Base-by-base conservation (phyloP, 169 alveolate genomes). In the Plasmodium berghei region DNA sequence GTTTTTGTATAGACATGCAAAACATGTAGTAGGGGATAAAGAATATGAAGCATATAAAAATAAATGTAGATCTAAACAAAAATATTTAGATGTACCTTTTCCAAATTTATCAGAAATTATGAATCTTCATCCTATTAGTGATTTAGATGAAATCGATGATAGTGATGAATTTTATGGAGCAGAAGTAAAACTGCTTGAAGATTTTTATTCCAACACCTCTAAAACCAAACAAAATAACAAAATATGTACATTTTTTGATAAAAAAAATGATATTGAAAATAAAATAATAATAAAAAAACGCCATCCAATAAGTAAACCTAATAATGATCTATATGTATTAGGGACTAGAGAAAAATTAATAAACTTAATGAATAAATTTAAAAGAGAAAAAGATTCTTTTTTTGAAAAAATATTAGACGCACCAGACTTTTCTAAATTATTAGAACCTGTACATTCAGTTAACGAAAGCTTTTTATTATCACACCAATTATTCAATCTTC, bases 1-100 rank as follows among this genome's bases (percentile, higher is more conserved):
- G 77, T 77, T 77, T 69, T 45, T 77, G 28, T 77, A 77, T 34
- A 49, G 89, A 49, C 89, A 77, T 77, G 89, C 89, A 16, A 77
- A 77, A 64, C 63, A 77, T 77, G 89, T 77, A 12, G 66, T 77
- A 48, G 89, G 66, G 42, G 89, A 77, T 46, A 66, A 34, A 9
- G 89, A 77, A 26, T 77, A 77, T 77, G 89, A 77, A 12, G 66
- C 55, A 5, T 77, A 77, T 24, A 77, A 55, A 45, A 64, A 42
- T 34, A 77, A 77, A 45, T 64, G 89, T 58, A 48, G 89, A 48
- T n/a, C 52, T 8, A 69, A 77, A 22, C 54, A 63, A 14, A 77
- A 49, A 58, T 77, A 77, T 58, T 52, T 77, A 26, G 89, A 77
- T 77, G 77, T 77, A 6, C 89, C 89, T n/a, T 77, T 40, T 28